Evolutionary conservation across 208 protist species (phyloP), one percentile per base, ranked within the genome.

Genomic region (Endotrypanum monterogeii): DNA sequence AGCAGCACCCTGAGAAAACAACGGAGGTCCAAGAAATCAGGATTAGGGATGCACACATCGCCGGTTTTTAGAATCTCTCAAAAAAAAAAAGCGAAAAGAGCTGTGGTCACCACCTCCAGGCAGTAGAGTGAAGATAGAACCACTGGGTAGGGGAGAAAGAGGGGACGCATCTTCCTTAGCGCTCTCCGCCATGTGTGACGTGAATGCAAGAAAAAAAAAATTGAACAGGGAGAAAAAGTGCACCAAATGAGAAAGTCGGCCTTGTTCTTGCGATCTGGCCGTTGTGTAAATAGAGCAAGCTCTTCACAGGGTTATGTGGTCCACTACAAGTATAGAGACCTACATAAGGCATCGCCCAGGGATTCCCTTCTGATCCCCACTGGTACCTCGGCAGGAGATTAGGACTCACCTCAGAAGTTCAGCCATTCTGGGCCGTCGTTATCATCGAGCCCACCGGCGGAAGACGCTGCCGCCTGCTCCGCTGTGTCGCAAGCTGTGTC

Each of bases 401-500:
- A 16, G n/a, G 20, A 20, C 32, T 16, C 35, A 25, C 58, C 12
- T 63, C 82, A 90, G 46, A 90, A 90, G 32, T 90, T 79, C 16
- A 90, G 55, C 83, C 83, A 86, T 30, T 80, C 80, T 39, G 80
- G 83, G 9, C 74, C 84, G 51, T 83, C 84, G 41, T 77, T 80
- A 28, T 78, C 79, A 50, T 57, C 73, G 52, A 60, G 69, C 67
- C 58, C 77, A 54, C 54, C 44, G 20, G 48, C 9, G 12, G 48
- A 9, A 12, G 51, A 16, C 8, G 51, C 8, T 7, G 54, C 54
- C 2, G 67, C 54, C 20, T 77, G 61, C 0, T 18, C 25, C 20
- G 48, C 62, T 11, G 28, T 23, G 6, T 35, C 52, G 14, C 30
- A 51, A 39, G 30, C 54, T 1, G 4, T 41, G 25, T 74, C 35